A percentile compares a stretch with the other conserved stretches of the same genome.
Conservation (phyloP, 176 grass and related monocot genomes). For the Thalia dealbata region DNA sequence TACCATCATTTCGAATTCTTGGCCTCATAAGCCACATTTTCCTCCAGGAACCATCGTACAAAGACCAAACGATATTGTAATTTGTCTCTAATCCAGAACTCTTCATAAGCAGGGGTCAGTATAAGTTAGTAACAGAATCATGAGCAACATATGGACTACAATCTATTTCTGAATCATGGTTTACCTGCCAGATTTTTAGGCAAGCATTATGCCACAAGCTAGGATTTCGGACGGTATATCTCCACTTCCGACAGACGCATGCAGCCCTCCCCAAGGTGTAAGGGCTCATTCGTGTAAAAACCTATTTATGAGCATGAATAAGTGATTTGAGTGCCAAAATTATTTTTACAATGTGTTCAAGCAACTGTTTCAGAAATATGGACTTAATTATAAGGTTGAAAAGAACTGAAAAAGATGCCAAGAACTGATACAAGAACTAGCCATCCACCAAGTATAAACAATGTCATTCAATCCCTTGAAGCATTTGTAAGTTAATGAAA, state of each 20-base stretch:
- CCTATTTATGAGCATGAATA: conserved; percentile 32
- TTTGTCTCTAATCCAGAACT: conserved; percentile 62
- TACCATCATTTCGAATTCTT: conserved; percentile 79
- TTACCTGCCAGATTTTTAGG: conserved; percentile 88
- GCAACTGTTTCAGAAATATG: neutral
- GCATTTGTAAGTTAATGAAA: neutral
- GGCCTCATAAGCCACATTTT: conserved; percentile 95
- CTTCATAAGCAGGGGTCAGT: conserved; percentile 26
- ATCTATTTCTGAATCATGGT: conserved; percentile 10
- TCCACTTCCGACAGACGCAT: conserved; percentile 87
- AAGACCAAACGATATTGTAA: conserved; percentile 40
- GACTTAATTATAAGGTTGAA: neutral
- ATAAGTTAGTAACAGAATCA: conserved; percentile 10
- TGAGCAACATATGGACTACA: conserved; percentile 16
- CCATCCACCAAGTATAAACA: neutral
- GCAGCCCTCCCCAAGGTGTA: conserved; percentile 79
- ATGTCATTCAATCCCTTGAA: neutral
- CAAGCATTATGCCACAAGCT: conserved; percentile 63
- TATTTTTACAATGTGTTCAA: neutral
- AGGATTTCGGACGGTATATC: conserved; percentile 79
- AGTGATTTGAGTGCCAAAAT: neutral
- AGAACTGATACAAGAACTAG: neutral
- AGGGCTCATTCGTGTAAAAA: conserved; percentile 70
- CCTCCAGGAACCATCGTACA: conserved; percentile 90
- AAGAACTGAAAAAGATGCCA: neutral